Base-by-base conservation (phyloP, 2,329 filamentous ascomycete species). In the Colletotrichum lindemuthianum region DNA sequence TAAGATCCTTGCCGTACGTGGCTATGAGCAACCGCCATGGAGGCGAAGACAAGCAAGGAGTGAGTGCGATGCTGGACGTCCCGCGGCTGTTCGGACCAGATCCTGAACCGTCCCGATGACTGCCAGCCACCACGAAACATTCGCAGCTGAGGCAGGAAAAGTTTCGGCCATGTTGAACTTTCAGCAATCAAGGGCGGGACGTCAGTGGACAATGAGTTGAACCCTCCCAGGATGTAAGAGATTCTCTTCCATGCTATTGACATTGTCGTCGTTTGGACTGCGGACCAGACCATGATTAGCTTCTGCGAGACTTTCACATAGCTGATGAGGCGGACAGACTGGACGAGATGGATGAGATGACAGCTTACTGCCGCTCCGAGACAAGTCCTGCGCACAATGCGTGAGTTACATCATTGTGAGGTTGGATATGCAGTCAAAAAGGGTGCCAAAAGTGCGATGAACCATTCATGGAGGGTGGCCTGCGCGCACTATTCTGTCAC, bases 111-210 rank as follows among this genome's bases (percentile, higher is more conserved):
- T 60, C 33, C 44, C 15, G 49, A 8, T 24, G n/a, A 24, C 9
- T 9, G 40, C 45, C 49, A n/a, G 24, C 50, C 47, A 48, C 61
- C 24, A 16, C 39, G 36, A 44, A 56, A 34, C 47, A 11, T 61
- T 55, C 24, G 15, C 39, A 15, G 55, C 51, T 55, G 47, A 39
- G 16, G 41, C 58, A 52, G 3, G 13, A 15, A 11, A n/a, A 36
- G 58, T 57, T 65, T 65, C 57, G 61, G 44, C 34, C 15, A 45
- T 55, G 41, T 60, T 15, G 12, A 40, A 8, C n/a, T 7, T 33
- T 48, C 44, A 43, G 44, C 44, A 57, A 41, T 52, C 34, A 9
- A 56, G 33, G 9, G 15, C 34, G 34, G 43, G 9, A 3, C 8
- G 49, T 12, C 11, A 12, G n/a, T 40, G 16, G 8, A 8, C 16